Base-by-base conservation (phyloP, 192 early-diverging fungal species). In the Kickxella alabastrina region DNA sequence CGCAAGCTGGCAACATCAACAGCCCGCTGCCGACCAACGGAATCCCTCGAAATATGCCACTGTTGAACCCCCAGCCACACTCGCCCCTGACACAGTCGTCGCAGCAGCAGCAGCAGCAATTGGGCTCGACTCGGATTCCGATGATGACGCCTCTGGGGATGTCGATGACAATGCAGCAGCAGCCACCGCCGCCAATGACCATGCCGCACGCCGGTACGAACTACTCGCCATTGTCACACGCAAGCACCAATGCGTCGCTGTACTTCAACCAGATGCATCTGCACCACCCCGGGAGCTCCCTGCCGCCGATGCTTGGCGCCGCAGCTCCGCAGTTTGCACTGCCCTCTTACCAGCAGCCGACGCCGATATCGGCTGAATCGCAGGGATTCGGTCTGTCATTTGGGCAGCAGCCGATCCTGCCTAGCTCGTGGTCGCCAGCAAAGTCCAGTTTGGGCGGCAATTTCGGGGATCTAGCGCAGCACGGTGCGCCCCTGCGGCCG, bases 341-440 rank as follows among this genome's bases (percentile, higher is more conserved):
- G 43, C 43, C 62, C 6, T 35, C 55, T 12, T 58, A 62, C 49
- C 68, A 59, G 28, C 28, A 10, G 8, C 7, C 6, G 14, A n/a
- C n/a, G n/a, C n/a, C n/a, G n/a, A n/a, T n/a, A n/a, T n/a, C n/a
- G n/a, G n/a, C n/a, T n/a, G n/a, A n/a, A n/a, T n/a, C n/a, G 14
- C 44, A 14, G 26, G 19, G 23, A 8, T 49, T 49, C 21, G 46
- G 46, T 7, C 9, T 52, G 26, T 8, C 50, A n/a, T 41, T 36
- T 14, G 22, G 12, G 10, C 48, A 50, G 23, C 35, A 36, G 36
- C 48, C 17, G 12, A 24, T n/a, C 2, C 15, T 24, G 4, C 1
- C 48, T 23, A 26, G 36, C 48, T 25, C 43, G 14, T 68, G 65
- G 65, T 43, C 65, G 9, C 43, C 53, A 14, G 22, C 54, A 21